Conservation (phyloP, 2,329 filamentous ascomycete genomes). For the Kalaharituber pfeilii region DNA sequence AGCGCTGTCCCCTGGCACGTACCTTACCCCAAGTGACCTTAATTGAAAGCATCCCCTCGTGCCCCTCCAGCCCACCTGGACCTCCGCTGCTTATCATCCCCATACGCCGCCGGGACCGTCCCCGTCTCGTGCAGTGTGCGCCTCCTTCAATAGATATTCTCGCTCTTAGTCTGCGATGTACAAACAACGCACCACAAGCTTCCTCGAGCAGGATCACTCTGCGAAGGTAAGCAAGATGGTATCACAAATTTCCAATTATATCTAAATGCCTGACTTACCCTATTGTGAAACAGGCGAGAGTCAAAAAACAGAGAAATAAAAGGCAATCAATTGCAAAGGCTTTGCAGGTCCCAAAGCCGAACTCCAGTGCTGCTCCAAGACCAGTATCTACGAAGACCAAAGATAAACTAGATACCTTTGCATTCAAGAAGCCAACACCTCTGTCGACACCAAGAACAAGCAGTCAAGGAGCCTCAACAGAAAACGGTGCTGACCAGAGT, state of each 20-base stretch:
- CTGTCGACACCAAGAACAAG: slow-evolving; percentile 8
- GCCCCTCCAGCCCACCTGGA: no score
- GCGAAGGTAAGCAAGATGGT: slow-evolving; percentile 5
- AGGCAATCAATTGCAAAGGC: not conserved
- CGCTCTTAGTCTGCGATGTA: no score
- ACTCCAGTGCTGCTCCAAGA: slow-evolving; percentile 10
- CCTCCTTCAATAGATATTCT: no score
- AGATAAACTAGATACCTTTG: slow-evolving; percentile 41
- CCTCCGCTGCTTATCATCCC: no score
- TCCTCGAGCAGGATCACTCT: slow-evolving; percentile 14
- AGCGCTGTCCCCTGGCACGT: no score
- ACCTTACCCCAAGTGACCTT: no score
- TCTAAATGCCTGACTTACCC: no score
- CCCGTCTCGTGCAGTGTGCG: no score
- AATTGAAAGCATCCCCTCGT: no score
- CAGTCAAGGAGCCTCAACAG: slow-evolving; percentile 18
- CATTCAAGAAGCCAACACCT: slow-evolving; percentile 32
- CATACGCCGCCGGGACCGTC: no score
- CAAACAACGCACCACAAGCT: slow-evolving; percentile 4
- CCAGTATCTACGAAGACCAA: slow-evolving; percentile 39
- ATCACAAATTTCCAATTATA: no score
- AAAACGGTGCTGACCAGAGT: slow-evolving; percentile 20
- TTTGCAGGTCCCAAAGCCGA: not conserved
- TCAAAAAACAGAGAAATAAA: not conserved
- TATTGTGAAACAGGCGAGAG: slow-evolving; percentile 1